phyloP scores from a whole-genome alignment of 2,329 filamentous ascomycete species.

The Endocalyx cinctus region DNA sequence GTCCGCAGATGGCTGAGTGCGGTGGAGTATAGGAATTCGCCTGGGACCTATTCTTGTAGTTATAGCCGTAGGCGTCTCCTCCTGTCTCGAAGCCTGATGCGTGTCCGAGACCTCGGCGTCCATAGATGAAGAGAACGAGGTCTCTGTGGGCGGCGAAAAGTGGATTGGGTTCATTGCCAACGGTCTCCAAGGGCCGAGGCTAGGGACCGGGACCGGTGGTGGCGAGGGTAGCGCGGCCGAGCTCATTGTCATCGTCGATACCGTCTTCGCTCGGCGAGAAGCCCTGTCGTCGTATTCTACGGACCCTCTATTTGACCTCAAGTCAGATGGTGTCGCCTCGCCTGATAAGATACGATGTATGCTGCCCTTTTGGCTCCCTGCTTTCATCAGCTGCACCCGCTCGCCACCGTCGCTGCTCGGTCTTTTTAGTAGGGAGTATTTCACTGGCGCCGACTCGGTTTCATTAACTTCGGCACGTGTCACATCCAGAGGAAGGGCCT shows the following conservation, averaged over 20 bases:
- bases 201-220: no score
- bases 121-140: not conserved
- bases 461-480: not conserved
- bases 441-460: slow-evolving; percentile 5
- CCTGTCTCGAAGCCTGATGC: no score
- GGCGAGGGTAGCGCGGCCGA: not conserved
- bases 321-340: not conserved
- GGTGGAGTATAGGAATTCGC: no score
- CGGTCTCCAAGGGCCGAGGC: no score
- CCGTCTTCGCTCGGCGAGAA: slow-evolving; percentile 1
- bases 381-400: slow-evolving; percentile 7
- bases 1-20: not conserved
- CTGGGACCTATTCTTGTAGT: no score
- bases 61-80: no score
- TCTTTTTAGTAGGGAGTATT: slow-evolving; percentile 4
- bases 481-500: not conserved
- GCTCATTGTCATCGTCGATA: not conserved
- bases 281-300: not conserved
- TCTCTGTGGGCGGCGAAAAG: not conserved
- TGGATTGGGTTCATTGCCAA: slow-evolving; percentile 2
- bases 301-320: not conserved
- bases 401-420: slow-evolving; percentile 1
- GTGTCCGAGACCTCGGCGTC: not conserved
- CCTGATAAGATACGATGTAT: slow-evolving; percentile 1
- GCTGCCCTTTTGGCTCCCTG: slow-evolving; percentile 2